These are phyloP conservation scores for Fusarium nematophilum DNA, from an alignment of 2,329 filamentous ascomycete genomes.

Conservation along the genomic window DNA sequence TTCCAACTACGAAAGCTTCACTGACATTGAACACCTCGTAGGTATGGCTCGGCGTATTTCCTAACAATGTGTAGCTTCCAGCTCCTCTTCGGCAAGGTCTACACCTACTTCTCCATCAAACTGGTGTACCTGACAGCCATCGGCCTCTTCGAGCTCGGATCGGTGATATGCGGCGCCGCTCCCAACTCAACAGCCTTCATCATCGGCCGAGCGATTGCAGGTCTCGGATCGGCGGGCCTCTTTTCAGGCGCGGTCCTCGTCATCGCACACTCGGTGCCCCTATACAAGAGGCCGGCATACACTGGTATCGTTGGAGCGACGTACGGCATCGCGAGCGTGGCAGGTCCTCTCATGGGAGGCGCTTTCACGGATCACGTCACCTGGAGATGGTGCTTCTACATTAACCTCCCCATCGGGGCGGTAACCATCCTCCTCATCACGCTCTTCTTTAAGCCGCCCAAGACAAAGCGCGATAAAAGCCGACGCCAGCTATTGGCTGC, in stretches of 20 bases:
- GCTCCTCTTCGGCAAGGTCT: conserved; percentile 52
- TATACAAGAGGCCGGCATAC: conserved; percentile 45
- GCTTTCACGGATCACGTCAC: conserved; percentile 46
- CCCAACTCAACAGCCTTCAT: conserved; percentile 59
- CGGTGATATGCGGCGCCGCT: conserved; percentile 59
- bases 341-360: conserved; percentile 48
- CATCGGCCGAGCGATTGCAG: conserved; percentile 60
- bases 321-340: conserved; percentile 46
- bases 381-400: conserved; percentile 22
- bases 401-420: conserved; percentile 41
- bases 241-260: conserved; percentile 60
- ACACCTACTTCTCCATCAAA: conserved; percentile 63
- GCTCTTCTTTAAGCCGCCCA: conserved; percentile 54
- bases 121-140: conserved; percentile 59
- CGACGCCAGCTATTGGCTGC: too few species aligned
- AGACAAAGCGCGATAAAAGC: too few species aligned
- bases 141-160: conserved; percentile 63
- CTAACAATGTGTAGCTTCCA: conserved; percentile 5
- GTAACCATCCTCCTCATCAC: conserved; percentile 46
- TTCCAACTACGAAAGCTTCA: too few species aligned
- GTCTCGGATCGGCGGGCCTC: conserved; percentile 59
- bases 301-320: conserved; percentile 45
- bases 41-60: conserved; percentile 7
- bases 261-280: conserved; percentile 54
- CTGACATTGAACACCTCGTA: too few species aligned